phyloP scores from a whole-genome alignment of 495 filamentous ascomycete species.

The Daldinia vernicosa region DNA sequence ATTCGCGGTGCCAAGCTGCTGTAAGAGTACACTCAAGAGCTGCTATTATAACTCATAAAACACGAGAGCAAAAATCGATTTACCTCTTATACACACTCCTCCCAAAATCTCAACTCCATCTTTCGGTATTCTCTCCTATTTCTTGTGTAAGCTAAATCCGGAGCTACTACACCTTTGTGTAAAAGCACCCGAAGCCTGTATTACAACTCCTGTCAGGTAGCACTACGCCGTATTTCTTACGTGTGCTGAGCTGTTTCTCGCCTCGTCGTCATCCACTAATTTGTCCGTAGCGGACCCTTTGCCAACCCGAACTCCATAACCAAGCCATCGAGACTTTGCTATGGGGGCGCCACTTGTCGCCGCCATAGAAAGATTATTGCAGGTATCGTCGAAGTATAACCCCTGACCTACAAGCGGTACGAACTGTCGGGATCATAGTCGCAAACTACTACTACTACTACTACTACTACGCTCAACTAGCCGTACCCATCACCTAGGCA shows the following conservation, averaged over 20 bases:
- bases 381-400: neutral
- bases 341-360: neutral
- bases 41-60: neutral
- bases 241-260: neutral
- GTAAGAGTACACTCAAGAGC: neutral
- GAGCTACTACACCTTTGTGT: neutral
- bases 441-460: neutral
- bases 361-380: neutral
- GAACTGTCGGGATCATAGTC: neutral
- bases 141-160: neutral
- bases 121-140: neutral
- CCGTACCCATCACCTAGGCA: neutral
- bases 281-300: neutral
- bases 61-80: neutral
- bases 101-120: neutral
- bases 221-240: neutral
- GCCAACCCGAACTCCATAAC: neutral
- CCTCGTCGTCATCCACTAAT: neutral
- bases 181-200: neutral
- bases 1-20: neutral
- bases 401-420: neutral
- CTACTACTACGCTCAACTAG: neutral
- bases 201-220: neutral
- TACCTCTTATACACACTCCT: neutral
- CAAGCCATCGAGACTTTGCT: neutral